phyloP scores from a whole-genome alignment of 2,329 filamentous ascomycete species.

The Stagonosporopsis cucurbitacearum region DNA sequence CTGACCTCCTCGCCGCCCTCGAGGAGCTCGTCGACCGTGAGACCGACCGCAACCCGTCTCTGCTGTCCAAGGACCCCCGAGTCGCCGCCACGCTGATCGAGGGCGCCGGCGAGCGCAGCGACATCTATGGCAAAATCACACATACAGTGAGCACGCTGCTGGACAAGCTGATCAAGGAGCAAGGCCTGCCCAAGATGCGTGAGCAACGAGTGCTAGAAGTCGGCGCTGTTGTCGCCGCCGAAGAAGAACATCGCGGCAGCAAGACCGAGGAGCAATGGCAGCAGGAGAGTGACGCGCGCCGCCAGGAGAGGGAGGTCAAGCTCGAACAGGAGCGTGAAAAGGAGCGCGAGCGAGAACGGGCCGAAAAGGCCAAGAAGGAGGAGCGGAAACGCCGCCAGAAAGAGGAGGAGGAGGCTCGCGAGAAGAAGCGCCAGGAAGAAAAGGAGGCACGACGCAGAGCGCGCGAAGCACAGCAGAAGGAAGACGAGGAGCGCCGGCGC shows the following conservation, averaged over 20 bases:
- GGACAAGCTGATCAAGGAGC: constrained; percentile 62
- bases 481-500: constrained; percentile 42
- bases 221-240: constrained; percentile 70
- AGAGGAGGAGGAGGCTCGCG: constrained; percentile 52
- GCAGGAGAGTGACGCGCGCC: constrained; percentile 67
- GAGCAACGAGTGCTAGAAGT: constrained; percentile 71
- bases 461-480: constrained; percentile 38
- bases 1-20: constrained; percentile 69
- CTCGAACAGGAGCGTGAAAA: constrained; percentile 67
- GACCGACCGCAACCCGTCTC: constrained; percentile 74
- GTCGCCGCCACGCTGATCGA: constrained; percentile 79
- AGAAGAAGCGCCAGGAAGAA: constrained; percentile 55
- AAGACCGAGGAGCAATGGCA: constrained; percentile 79
- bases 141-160: constrained; percentile 72
- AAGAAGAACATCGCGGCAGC: constrained; percentile 68
- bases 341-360: constrained; percentile 62
- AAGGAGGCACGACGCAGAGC: constrained; percentile 51
- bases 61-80: constrained; percentile 74
- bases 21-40: constrained; percentile 74
- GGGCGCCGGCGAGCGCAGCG: constrained; percentile 76
- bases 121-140: constrained; percentile 76
- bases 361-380: constrained; percentile 64
- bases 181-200: constrained; percentile 73
- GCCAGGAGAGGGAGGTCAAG: constrained; percentile 66
- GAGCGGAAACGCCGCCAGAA: constrained; percentile 59